A percentile compares a stretch with the other conserved stretches of the same genome.
Evolutionary conservation across 108 stramenopile genomes (phyloP).

Genomic region (Cyclotella atomus): DNA sequence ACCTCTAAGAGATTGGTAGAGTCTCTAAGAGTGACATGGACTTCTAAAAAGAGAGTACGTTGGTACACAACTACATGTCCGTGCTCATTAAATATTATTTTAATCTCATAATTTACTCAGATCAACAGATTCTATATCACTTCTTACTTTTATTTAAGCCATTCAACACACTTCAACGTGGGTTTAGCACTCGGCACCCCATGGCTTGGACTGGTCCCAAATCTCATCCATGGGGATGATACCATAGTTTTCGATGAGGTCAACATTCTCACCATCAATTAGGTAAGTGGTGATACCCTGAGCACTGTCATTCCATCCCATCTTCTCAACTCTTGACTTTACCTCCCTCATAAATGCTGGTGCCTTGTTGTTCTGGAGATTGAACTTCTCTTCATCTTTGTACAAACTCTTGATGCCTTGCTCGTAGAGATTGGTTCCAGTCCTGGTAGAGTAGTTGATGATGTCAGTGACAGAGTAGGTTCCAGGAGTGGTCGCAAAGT

Average conservation of each 20-base stretch:
- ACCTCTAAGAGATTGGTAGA: too few species aligned
- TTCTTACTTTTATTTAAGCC: too few species aligned
- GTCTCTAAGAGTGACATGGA: too few species aligned
- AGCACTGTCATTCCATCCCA: background rate
- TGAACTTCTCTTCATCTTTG: background rate
- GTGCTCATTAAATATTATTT: too few species aligned
- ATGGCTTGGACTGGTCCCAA: background rate
- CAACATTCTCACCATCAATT: background rate
- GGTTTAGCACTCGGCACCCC: too few species aligned
- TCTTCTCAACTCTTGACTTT: slow-evolving; percentile 9
- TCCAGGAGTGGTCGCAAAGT: slow-evolving; percentile 11
- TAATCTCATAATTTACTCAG: too few species aligned
- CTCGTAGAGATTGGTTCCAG: too few species aligned
- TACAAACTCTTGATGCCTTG: background rate
- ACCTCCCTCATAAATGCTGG: background rate
- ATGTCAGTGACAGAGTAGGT: background rate
- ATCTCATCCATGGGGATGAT: background rate
- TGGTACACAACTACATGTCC: too few species aligned
- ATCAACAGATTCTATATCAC: too few species aligned
- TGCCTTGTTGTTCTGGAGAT: slow-evolving; percentile 6
- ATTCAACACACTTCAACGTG: too few species aligned
- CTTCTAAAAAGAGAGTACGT: too few species aligned
- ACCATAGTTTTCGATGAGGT: slow-evolving; percentile 2
- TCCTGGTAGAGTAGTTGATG: slow-evolving; percentile 9
- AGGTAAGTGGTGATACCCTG: slow-evolving; percentile 13